Evolutionary conservation across 176 grass and related monocot genomes (phyloP).

Genomic region (Olyra latifolia): DNA sequence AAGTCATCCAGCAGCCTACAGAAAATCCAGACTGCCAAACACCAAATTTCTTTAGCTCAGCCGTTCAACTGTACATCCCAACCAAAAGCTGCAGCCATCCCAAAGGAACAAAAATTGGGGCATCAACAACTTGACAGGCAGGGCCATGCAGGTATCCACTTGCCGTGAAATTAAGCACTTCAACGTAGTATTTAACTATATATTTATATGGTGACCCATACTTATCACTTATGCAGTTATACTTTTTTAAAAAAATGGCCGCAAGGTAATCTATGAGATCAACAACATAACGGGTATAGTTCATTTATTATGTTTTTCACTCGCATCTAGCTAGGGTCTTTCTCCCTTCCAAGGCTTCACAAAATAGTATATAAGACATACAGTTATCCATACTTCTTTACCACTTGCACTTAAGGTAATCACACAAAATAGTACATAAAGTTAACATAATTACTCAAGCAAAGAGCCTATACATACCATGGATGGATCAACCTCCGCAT

Average conservation of each 20-base stretch:
- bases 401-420: slow-evolving; percentile 4
- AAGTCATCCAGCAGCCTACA: no score
- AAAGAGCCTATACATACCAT: slow-evolving; percentile 50
- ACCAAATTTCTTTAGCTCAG: no score
- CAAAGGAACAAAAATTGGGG: no score
- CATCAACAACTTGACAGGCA: not conserved
- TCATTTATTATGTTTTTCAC: not conserved
- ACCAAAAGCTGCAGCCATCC: no score
- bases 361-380: not conserved
- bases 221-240: not conserved
- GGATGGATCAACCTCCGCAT: slow-evolving; percentile 70
- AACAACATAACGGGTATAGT: not conserved
- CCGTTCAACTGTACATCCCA: no score
- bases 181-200: not conserved
- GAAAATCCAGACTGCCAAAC: no score
- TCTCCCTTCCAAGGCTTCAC: not conserved
- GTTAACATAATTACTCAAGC: not conserved
- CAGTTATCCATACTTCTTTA: slow-evolving; percentile 3
- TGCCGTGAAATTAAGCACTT: not conserved
- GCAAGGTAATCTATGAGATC: not conserved
- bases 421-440: slow-evolving; percentile 1
- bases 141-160: not conserved
- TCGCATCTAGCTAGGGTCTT: not conserved
- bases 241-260: not conserved
- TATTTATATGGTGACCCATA: not conserved